Base-by-base conservation (phyloP, 805 yeast species). In the Sugiyamaella chiloensis region DNA sequence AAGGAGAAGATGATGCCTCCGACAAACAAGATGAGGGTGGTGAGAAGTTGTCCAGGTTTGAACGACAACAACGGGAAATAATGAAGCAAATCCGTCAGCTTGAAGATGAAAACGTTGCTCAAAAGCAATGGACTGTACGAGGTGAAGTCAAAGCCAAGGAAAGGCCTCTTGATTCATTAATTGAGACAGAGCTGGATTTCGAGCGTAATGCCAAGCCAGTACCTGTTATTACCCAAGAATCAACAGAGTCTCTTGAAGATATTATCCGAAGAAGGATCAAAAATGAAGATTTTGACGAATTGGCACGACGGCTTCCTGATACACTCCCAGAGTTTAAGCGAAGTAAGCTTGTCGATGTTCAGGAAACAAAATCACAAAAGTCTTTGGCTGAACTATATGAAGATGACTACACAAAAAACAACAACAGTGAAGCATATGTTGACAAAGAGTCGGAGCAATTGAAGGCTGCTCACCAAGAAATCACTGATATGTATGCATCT, bases 171-270 rank as follows among this genome's bases (percentile, higher is more conserved):
- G 96, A 93, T 69, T 83, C 97, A 1, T 71, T 93, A 32, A 66
- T 93, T 48, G 83, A 82, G 36, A 58, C 64, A 8, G 96, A 86
- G 58, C 70, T 91, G 46, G 95, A 89, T 56, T 93, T 91, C 60
- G 99, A 91, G 59, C 78, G 98, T 60, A 87, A 89, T 5, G 81
- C 96, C 6, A 91, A 91, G 60, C 96, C 99, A 0, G 97, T 89
- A 3, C 99, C 99, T 0, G 89, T 90, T 5, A 87, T 90, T 47
- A 93, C 99, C 0, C 81, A 81, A 57, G 96, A 90, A 54, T 78
- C 85, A 8, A 88, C 98, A 0, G 95, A 87, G 57, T 71, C 85
- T 1, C 67, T 91, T 19, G 99, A 93, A 63, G 97, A 91, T 44
- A 71, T 93, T 69, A 91, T 91, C 59, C 78, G 87, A 64, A 77